phyloP scores from a whole-genome alignment of 2,329 filamentous ascomycete genomes.

The Pseudogymnoascus sp. region DNA sequence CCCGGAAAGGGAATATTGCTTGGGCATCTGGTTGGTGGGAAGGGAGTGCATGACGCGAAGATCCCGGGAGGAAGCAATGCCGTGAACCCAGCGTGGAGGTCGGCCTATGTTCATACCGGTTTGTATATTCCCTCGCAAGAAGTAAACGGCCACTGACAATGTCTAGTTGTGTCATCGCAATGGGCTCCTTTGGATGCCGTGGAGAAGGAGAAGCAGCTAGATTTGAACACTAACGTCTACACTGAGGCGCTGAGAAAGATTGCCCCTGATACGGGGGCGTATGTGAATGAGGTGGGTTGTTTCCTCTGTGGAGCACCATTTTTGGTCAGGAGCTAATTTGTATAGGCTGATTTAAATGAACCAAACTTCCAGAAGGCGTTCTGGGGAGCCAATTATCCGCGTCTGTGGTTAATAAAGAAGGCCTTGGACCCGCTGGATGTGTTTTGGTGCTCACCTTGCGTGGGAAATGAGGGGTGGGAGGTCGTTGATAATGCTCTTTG shows the following conservation, averaged over 20 bases:
- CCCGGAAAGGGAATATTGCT: constrained; percentile 27
- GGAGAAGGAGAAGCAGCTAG: constrained; percentile 10
- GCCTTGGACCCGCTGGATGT: constrained; percentile 40
- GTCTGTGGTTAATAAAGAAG: constrained; percentile 39
- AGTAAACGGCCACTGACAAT: background rate
- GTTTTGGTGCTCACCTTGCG: constrained; percentile 43
- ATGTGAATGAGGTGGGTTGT: constrained; percentile 25
- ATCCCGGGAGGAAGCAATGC: constrained; percentile 40
- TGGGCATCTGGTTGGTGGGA: constrained; percentile 37
- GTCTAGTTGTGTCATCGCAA: constrained; percentile 9
- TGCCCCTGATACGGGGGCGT: constrained; percentile 22
- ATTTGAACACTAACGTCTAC: constrained; percentile 16
- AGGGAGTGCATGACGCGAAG: constrained; percentile 37
- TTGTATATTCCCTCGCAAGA: constrained; percentile 20
- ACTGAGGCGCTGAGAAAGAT: constrained; percentile 19
- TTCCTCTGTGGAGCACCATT: constrained; percentile 31
- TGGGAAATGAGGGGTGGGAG: constrained; percentile 38
- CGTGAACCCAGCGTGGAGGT: constrained; percentile 46
- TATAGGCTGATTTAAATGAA: constrained; percentile 42
- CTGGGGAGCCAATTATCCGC: constrained; percentile 35
- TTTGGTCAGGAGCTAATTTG: constrained; percentile 24
- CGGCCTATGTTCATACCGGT: constrained; percentile 36
- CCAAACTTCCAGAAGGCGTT: constrained; percentile 30
- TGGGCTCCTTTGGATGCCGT: constrained; percentile 17
- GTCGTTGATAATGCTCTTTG: constrained; percentile 17